These are phyloP conservation scores for Orbilia blumenaviensis DNA, from an alignment of 2,329 filamentous ascomycete species.

Conservation along the genomic window DNA sequence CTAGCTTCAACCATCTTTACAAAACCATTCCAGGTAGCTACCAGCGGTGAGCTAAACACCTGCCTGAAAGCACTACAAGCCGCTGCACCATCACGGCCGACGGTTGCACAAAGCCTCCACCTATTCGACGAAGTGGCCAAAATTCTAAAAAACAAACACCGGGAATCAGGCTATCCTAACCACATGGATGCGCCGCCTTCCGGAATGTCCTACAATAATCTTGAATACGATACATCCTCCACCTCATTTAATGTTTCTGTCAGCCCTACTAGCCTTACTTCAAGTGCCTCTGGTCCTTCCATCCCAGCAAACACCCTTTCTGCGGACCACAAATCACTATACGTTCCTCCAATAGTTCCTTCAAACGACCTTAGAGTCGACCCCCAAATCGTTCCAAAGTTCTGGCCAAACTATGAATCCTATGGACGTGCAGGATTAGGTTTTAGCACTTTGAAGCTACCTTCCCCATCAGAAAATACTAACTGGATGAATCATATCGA, in stretches of 20 bases:
- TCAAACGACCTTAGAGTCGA: conserved; percentile 38
- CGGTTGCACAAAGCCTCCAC: conserved; percentile 52
- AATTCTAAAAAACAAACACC: conserved; percentile 37
- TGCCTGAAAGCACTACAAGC: conserved; percentile 55
- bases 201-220: conserved; percentile 9
- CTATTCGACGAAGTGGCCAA: conserved; percentile 56
- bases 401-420: conserved; percentile 46
- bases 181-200: background rate
- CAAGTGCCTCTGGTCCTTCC: conserved; percentile 4
- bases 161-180: background rate
- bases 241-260: conserved; percentile 10
- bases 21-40: conserved; percentile 55
- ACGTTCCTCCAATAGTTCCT: conserved; percentile 33
- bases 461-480: conserved; percentile 30
- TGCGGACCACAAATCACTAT: conserved; percentile 21
- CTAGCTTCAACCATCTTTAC: conserved; percentile 56
- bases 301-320: conserved; percentile 5
- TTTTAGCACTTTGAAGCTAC: conserved; percentile 38
- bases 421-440: conserved; percentile 37
- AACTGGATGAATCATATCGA: conserved; percentile 47
- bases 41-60: conserved; percentile 54
- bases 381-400: conserved; percentile 30
- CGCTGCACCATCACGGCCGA: conserved; percentile 47
- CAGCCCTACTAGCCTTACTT: conserved; percentile 6
- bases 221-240: conserved; percentile 10